These are phyloP conservation scores for Penicillium sp. DNA, from an alignment of 2,329 filamentous ascomycete genomes.

Conservation along the genomic window DNA sequence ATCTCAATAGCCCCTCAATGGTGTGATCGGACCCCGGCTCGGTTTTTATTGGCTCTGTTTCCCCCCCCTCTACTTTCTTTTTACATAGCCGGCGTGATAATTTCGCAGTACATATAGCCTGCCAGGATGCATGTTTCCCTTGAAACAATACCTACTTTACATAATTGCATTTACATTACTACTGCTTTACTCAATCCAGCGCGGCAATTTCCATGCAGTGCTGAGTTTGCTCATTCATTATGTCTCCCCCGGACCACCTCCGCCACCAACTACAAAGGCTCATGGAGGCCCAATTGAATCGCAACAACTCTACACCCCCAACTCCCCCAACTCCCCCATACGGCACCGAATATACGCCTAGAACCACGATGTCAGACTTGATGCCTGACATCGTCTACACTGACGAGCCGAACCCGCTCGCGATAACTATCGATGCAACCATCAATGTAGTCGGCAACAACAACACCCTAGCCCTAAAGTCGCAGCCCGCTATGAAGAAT, in stretches of 20 bases:
- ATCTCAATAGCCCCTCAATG: neutral
- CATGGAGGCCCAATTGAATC: constrained; percentile 24
- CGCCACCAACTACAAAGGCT: constrained; percentile 34
- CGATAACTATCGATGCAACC: constrained; percentile 41
- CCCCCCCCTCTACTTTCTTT: neutral
- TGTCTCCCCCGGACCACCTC: constrained; percentile 35
- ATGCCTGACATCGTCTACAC: constrained; percentile 16
- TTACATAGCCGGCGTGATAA: constrained; percentile 3
- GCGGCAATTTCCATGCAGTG: neutral
- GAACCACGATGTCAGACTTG: neutral
- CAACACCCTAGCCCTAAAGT: constrained; percentile 35
- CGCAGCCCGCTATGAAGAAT: neutral
- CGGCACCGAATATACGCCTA: constrained; percentile 8
- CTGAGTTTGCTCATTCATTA: constrained; percentile 10
- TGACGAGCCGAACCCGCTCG: constrained; percentile 27
- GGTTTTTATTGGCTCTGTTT: neutral
- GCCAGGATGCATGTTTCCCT: neutral
- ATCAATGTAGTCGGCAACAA: constrained; percentile 37
- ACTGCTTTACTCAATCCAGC: neutral
- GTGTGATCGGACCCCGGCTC: neutral
- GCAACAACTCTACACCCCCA: constrained; percentile 25
- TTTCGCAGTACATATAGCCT: constrained; percentile 1
- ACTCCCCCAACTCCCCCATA: constrained; percentile 28
- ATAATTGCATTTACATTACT: neutral
- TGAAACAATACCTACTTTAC: neutral